Evolutionary conservation across 1,284 basidiomycete genomes (phyloP).

Genomic region (Austroboletus novae-zelandiae): DNA sequence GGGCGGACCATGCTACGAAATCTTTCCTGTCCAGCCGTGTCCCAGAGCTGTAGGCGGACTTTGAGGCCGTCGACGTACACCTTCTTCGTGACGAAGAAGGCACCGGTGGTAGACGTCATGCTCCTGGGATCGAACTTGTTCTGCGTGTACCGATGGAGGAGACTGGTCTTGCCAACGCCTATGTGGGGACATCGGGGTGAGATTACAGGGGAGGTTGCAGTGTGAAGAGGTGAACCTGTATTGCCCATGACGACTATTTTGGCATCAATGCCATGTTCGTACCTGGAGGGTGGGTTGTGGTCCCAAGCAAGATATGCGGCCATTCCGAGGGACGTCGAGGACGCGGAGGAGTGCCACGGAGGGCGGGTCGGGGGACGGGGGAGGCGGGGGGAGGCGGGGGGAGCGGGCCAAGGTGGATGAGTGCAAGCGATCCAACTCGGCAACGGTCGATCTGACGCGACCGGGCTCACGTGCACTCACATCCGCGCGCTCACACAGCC

Average conservation of each 20-base stretch:
- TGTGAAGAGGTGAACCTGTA: slow-evolving; percentile 58
- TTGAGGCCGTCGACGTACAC: slow-evolving; percentile 84
- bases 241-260: slow-evolving; percentile 98
- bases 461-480: slow-evolving; percentile 28
- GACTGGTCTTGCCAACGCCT: slow-evolving; percentile 95
- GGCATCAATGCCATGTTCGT: slow-evolving; percentile 84
- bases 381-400: slow-evolving; percentile 19
- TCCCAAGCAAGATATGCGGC: slow-evolving; percentile 52
- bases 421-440: slow-evolving; percentile 22
- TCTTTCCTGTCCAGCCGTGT: slow-evolving; percentile 97
- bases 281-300: slow-evolving; percentile 62
- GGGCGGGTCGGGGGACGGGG: slow-evolving; percentile 23
- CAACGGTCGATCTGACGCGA: slow-evolving; percentile 29
- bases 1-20: slow-evolving; percentile 86
- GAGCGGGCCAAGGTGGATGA: slow-evolving; percentile 4
- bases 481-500: slow-evolving; percentile 7
- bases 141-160: slow-evolving; percentile 91
- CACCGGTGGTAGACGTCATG: slow-evolving; percentile 90
- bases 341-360: slow-evolving; percentile 34
- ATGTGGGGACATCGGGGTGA: slow-evolving; percentile 11
- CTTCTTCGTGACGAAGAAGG: slow-evolving; percentile 95
- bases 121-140: slow-evolving; percentile 85
- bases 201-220: slow-evolving; percentile 7
- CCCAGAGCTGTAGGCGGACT: slow-evolving; percentile 88
- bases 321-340: slow-evolving; percentile 35